A percentile compares a stretch with the other conserved stretches of the same genome.
Conservation (phyloP, 139 green algal genomes). For the Coelastrella sp. region DNA sequence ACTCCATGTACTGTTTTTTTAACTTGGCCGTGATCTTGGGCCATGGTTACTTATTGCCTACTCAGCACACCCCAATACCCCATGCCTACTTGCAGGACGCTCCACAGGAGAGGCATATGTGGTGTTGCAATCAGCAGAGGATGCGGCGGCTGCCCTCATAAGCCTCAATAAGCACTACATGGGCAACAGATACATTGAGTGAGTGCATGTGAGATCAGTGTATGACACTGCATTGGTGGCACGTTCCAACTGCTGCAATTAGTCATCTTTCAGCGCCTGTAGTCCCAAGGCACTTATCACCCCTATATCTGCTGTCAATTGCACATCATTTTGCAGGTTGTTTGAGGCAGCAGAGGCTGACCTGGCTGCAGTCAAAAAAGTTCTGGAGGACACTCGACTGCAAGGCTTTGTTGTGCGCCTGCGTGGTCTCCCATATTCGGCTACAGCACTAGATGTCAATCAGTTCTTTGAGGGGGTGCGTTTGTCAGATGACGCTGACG, state of each 20-base stretch:
- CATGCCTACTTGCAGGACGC: conserved; percentile 58
- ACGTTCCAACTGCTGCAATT: too few relatives aligned
- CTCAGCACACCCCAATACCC: too few relatives aligned
- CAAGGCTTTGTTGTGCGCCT: conserved; percentile 79
- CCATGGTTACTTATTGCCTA: too few relatives aligned
- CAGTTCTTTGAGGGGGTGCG: conserved; percentile 78
- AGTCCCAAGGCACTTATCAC: too few relatives aligned
- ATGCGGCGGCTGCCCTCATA: conserved; percentile 66
- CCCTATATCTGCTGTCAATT: background rate
- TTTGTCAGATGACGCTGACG: conserved; percentile 64
- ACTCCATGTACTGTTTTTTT: too few relatives aligned
- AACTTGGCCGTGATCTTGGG: too few relatives aligned
- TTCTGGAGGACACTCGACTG: conserved; percentile 40
- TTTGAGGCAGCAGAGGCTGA: conserved; percentile 76
- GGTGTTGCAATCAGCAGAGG: conserved; percentile 58
- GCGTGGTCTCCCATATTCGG: conserved; percentile 86
- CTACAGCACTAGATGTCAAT: conserved; percentile 69
- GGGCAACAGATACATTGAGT: conserved; percentile 91
- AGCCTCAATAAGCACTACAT: conserved; percentile 79
- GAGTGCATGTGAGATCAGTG: conserved; percentile 13
- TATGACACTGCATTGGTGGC: background rate
- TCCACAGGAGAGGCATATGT: conserved; percentile 83
- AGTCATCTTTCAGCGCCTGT: too few relatives aligned
- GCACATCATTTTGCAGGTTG: conserved; percentile 57
- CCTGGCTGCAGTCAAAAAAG: conserved; percentile 56